Conservation (phyloP, 495 filamentous ascomycete genomes). For the Podospora comata region DNA sequence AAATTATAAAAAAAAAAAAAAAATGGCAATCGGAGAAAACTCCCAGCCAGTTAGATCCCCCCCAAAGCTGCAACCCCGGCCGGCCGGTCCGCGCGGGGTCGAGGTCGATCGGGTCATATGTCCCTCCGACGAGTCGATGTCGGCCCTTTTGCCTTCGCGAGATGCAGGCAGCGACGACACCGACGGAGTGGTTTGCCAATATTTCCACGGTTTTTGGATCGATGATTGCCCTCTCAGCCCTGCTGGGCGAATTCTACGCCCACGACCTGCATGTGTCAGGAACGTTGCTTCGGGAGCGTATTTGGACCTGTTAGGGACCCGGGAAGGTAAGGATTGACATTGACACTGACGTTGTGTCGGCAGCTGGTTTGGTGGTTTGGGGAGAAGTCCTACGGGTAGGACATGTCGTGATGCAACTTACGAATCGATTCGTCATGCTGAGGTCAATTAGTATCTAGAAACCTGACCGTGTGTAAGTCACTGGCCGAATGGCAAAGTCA, state of each 20-base stretch:
- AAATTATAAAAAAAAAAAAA: background rate
- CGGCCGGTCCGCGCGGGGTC: background rate
- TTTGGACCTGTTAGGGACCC: background rate
- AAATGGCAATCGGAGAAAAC: background rate
- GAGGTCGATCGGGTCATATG: conserved; percentile 24
- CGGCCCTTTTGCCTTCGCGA: background rate
- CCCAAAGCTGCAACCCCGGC: too few relatives aligned
- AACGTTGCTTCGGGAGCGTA: background rate
- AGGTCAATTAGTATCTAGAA: background rate
- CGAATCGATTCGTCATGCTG: background rate
- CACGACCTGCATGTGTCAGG: background rate
- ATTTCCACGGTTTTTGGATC: background rate
- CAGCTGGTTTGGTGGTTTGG: background rate
- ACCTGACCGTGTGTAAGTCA: background rate
- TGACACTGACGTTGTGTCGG: background rate
- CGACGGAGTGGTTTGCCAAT: background rate
- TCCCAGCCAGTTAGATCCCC: background rate
- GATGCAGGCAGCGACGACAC: conserved; percentile 1
- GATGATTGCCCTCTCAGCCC: background rate
- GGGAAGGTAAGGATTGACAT: background rate
- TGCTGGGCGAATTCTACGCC: background rate
- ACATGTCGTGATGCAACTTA: background rate
- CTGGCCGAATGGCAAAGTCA: background rate
- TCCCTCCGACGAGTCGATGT: conserved; percentile 20
- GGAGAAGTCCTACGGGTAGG: background rate